phyloP scores from a whole-genome alignment of 208 protist species.

The Trypanosoma congolense region DNA sequence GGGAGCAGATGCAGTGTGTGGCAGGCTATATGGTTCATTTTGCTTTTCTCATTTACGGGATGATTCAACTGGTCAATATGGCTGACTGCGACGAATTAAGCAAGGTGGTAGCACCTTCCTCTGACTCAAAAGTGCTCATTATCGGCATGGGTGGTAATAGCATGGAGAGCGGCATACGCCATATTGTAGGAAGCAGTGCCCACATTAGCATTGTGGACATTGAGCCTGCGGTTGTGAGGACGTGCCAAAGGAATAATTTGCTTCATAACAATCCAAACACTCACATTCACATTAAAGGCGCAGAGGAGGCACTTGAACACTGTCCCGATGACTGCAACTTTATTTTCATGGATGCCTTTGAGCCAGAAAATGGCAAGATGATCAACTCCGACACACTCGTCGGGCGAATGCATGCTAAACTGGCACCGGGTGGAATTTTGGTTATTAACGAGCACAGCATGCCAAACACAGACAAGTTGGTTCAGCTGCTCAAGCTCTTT shows the following conservation, averaged over 20 bases:
- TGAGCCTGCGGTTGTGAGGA: constrained; percentile 51
- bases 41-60: constrained; percentile 43
- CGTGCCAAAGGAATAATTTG: constrained; percentile 32
- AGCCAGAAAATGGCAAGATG: constrained; percentile 56
- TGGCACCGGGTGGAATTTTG: constrained; percentile 47
- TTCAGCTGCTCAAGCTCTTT: constrained; percentile 34
- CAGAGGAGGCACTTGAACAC: constrained; percentile 25
- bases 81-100: not conserved
- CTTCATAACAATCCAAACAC: constrained; percentile 27
- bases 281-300: constrained; percentile 23
- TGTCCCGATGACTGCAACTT: constrained; percentile 34
- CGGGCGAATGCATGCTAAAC: constrained; percentile 28
- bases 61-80: constrained; percentile 20
- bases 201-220: constrained; percentile 63
- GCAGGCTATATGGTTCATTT: constrained; percentile 73
- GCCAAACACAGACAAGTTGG: constrained; percentile 29
- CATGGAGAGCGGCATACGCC: constrained; percentile 56
- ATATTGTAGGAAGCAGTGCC: constrained; percentile 36
- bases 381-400: constrained; percentile 30
- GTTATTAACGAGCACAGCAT: constrained; percentile 74
- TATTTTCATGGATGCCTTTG: constrained; percentile 80
- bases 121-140: constrained; percentile 33
- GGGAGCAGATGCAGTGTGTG: constrained; percentile 60
- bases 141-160: constrained; percentile 85
- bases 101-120: constrained; percentile 20